Evolutionary conservation across 2,329 filamentous ascomycete species (phyloP), one percentile per base, ranked within the genome.

Genomic region (Phoma sp.): DNA sequence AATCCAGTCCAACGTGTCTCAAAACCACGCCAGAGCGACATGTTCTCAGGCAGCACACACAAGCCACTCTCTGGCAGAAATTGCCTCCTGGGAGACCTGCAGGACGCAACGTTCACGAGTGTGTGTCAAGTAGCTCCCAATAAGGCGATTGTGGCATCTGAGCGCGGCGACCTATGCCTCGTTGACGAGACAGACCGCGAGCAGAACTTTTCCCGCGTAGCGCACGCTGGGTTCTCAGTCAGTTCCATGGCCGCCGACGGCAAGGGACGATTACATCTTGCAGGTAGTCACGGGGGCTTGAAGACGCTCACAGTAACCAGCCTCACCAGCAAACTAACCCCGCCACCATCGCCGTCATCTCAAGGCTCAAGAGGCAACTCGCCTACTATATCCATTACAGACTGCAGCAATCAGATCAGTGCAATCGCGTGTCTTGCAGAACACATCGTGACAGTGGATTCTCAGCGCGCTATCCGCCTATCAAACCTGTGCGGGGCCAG

Each of bases 81-180:
- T 69, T 91, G 93, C 61, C 74, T 99, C 25, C 82, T 99, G 0
- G 92, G 92, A 0, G 82, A 86, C 11, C 79, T 99, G 56, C 84
- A 93, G 5, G 93, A 98, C 56, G 87, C 87, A 7, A 93, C 87
- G 0, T 98, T 99, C 67, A 91, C 87, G 15, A 91, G 90, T 59
- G 87, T 92, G 5, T 84, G 87, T 14, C 80, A 85, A 14, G 84
- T 96, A 28, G 87, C 89, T 30, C 85, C 90, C 29, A 84, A 83
- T 34, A 89, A 87, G 65, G 89, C 92, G 15, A 84, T 98, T 33
- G 80, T 98, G 34, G 95, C 92, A 76, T 91, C 93, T 3, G 93
- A 97, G 68, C 85, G 86, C 53, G 95, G 95, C 23, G 89, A 96
- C 67, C 81, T 99, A n/a, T 98, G 93, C 74, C 79, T 96, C 25